Percentiles rank a stretch among this genome's conserved stretches.
These are phyloP conservation scores for Plantago rigida DNA, from an alignment of 305 asterid species.

Conservation along the genomic window DNA sequence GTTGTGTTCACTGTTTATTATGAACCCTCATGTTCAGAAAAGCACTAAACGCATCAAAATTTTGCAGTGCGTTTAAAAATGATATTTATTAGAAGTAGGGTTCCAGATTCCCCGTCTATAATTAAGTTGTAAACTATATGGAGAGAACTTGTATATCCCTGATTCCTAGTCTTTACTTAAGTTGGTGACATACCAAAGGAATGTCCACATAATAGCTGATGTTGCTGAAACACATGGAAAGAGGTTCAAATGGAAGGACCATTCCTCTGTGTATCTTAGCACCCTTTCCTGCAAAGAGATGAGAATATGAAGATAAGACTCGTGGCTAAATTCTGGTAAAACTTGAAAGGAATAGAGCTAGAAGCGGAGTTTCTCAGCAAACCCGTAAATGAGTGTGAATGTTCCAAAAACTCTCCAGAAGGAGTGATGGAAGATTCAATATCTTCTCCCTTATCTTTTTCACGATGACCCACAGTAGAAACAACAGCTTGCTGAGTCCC, in stretches of 20 bases:
- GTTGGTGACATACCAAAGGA: conserved; percentile 45
- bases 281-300: conserved; percentile 41
- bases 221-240: conserved; percentile 63
- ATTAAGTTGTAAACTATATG: not conserved
- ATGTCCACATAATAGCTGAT: conserved; percentile 57
- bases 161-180: not conserved
- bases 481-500: conserved; percentile 54
- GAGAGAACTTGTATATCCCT: not conserved
- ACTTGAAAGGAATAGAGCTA: not conserved
- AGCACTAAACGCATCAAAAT: not conserved
- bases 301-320: conserved; percentile 24
- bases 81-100: not conserved
- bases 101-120: not conserved
- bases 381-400: conserved; percentile 57
- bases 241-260: conserved; percentile 74
- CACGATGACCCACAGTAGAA: conserved; percentile 28
- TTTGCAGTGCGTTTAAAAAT: not conserved
- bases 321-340: conserved; percentile 11
- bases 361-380: conserved; percentile 22
- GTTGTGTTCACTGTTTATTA: not conserved
- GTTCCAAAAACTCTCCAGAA: conserved; percentile 51
- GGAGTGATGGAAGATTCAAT: conserved; percentile 33
- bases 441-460: conserved; percentile 33
- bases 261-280: conserved; percentile 45
- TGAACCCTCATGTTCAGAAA: not conserved